Conservation (phyloP, 192 early-diverging fungal genomes). For the Backusella luteola region DNA sequence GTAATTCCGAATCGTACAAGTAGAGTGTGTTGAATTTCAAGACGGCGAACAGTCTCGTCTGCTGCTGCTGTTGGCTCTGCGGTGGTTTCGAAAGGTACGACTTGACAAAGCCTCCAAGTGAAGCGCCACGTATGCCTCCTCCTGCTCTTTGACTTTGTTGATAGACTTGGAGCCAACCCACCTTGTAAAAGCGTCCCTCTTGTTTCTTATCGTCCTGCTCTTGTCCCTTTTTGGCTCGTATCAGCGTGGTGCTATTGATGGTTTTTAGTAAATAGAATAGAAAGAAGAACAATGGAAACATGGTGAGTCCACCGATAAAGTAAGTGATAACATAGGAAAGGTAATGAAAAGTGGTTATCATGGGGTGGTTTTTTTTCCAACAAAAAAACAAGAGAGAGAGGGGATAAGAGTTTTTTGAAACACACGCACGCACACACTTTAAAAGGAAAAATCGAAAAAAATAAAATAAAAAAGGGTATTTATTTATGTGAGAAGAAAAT, state of each 20-base stretch:
- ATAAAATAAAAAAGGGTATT: not conserved
- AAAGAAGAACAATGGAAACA: slow-evolving; percentile 34
- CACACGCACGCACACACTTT: too few species aligned
- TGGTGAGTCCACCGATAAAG: slow-evolving; percentile 41
- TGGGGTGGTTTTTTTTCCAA: not conserved
- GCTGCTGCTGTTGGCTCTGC: slow-evolving; percentile 17
- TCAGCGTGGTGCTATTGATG: not conserved
- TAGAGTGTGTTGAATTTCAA: slow-evolving; percentile 78
- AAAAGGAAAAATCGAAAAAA: not conserved
- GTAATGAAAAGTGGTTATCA: not conserved
- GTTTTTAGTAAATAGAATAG: not conserved
- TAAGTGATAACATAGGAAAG: slow-evolving; percentile 34
- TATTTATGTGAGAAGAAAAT: not conserved
- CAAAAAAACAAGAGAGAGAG: not conserved
- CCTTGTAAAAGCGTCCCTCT: slow-evolving; percentile 19
- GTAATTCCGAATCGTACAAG: slow-evolving; percentile 73
- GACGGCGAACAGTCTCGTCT: slow-evolving; percentile 54
- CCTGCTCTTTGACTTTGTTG: not conserved
- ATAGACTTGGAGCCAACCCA: slow-evolving; percentile 32
- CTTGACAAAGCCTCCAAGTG: slow-evolving; percentile 18
- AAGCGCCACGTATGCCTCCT: not conserved
- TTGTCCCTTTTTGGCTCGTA: not conserved
- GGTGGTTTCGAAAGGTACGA: slow-evolving; percentile 40
- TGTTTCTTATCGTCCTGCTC: not conserved
- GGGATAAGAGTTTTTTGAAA: too few species aligned